A percentile compares a stretch with the other conserved stretches of the same genome.
Evolutionary conservation across 768 basidiomycete genomes (phyloP).

Genomic region (Calocybe cyanea): DNA sequence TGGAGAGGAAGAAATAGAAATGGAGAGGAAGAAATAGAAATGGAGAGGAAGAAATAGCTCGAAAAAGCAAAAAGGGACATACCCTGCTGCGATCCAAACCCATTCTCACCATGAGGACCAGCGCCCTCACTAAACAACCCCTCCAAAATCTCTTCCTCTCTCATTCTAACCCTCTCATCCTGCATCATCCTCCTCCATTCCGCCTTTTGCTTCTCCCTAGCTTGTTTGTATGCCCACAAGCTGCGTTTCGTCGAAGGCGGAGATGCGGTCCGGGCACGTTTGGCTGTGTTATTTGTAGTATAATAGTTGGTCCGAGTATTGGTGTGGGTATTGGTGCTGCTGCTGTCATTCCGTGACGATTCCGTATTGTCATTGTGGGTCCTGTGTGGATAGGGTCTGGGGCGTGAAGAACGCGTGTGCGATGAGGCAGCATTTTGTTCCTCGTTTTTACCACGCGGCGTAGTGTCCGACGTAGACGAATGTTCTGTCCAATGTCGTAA

Average conservation of each 20-base stretch:
- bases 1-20: too few species aligned
- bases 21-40: too few species aligned
- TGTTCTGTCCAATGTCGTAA: constrained; percentile 1
- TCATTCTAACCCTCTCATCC: constrained; percentile 31
- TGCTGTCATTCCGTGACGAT: too few species aligned
- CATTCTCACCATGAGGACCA: too few species aligned
- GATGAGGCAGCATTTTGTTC: too few species aligned
- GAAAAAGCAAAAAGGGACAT: too few species aligned
- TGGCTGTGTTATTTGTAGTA: constrained; percentile 29
- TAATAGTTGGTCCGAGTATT: constrained; percentile 28
- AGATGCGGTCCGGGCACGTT: constrained; percentile 51
- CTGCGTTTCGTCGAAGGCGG: constrained; percentile 37
- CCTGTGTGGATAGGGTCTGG: too few species aligned
- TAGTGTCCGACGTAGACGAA: too few species aligned
- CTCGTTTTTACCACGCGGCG: too few species aligned
- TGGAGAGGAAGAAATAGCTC: too few species aligned
- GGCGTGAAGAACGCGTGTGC: too few species aligned
- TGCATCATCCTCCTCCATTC: constrained; percentile 35
- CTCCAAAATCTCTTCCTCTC: constrained; percentile 36
- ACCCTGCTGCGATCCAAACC: too few species aligned
- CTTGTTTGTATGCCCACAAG: constrained; percentile 30
- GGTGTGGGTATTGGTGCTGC: background rate
- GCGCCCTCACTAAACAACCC: constrained; percentile 30
- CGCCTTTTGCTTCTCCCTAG: constrained; percentile 39
- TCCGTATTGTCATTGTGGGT: constrained; percentile 25